Evolutionary conservation across 2,329 filamentous ascomycete species (phyloP), one percentile per base, ranked within the genome.

Genomic region (Plenodomus lindquistii): DNA sequence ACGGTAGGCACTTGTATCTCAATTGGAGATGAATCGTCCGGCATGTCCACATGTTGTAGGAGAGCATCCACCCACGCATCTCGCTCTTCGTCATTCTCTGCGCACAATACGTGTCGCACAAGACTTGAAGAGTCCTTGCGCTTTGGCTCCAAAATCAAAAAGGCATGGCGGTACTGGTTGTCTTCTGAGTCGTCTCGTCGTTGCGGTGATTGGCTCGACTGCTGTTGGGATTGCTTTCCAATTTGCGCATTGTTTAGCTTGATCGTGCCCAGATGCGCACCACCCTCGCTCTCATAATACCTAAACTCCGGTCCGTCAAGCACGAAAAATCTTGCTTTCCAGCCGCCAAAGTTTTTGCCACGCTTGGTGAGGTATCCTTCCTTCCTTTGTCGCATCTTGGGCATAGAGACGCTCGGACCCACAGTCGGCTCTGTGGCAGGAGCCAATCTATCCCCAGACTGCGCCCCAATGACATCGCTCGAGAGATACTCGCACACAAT

Each of bases 261-360:
- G 75, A 99, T 97, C 1, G 91, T 93, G 2, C 94, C 94, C 34
- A 97, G 77, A 69, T 97, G 91, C 15, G 91, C 85, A 37, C 94
- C 94, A 40, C 93, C 92, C 2, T 91, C 91, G 2, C 88, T 85
- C 73, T 99, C 94, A 63, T 89, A 97, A 70, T 99, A 99, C 63
- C 88, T 91, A 62, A 99, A 76, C 48, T 86, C 80, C 4, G 86
- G 82, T 9, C 85, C 85, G 60, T 89, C 83, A 3, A 89, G 76
- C 13, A 87, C 79, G 63, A 89, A 89, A 63, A 84, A 88, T 48
- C 86, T 77, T 10, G 91, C 92, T 74, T 99, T 99, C 94, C 94
- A 99, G 40, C 94, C 94, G 42, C 94, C 94, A 75, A 99, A 99
- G 66, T 97, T 97, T 79, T 99, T 99, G 40, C 94, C 94, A 60